Evolutionary conservation across 1,284 basidiomycete genomes (phyloP).

Genomic region (Rhodotorula sp.): DNA sequence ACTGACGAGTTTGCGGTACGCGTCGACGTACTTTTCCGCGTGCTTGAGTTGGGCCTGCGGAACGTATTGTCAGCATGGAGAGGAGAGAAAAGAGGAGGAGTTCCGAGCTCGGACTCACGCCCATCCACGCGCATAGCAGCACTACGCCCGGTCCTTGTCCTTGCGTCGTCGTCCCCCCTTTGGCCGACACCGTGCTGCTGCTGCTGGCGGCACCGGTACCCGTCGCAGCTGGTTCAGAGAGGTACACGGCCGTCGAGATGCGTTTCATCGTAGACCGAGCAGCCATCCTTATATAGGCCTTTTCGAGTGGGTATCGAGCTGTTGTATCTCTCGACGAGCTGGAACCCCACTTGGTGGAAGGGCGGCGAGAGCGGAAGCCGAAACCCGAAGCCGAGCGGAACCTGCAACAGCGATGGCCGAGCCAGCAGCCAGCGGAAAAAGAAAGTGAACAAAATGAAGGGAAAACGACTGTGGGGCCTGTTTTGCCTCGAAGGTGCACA

Average conservation of each 20-base stretch:
- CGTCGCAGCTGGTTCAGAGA: conserved; percentile 5
- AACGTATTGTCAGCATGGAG: not conserved
- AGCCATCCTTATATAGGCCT: too few relatives aligned
- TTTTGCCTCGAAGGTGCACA: too few relatives aligned
- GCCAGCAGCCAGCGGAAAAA: too few relatives aligned
- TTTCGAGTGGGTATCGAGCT: too few relatives aligned
- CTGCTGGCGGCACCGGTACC: not conserved
- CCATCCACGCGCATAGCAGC: conserved; percentile 22
- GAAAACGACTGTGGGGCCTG: too few relatives aligned
- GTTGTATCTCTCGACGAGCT: too few relatives aligned
- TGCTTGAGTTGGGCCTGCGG: conserved; percentile 32
- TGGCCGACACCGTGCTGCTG: not conserved
- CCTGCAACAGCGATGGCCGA: too few relatives aligned
- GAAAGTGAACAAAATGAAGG: too few relatives aligned
- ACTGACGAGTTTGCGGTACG: conserved; percentile 23
- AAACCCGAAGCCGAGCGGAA: too few relatives aligned
- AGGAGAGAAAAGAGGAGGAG: too few relatives aligned
- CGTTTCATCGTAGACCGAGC: conserved; percentile 3
- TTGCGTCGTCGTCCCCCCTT: not conserved
- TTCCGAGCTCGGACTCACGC: not conserved
- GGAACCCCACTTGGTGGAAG: too few relatives aligned
- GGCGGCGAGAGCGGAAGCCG: too few relatives aligned
- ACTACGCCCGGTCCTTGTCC: conserved; percentile 6
- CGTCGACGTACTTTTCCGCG: conserved; percentile 26
- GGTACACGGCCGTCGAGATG: conserved; percentile 20